Base-by-base conservation (phyloP, 139 green algal species). In the Monoraphidium neglectum region DNA sequence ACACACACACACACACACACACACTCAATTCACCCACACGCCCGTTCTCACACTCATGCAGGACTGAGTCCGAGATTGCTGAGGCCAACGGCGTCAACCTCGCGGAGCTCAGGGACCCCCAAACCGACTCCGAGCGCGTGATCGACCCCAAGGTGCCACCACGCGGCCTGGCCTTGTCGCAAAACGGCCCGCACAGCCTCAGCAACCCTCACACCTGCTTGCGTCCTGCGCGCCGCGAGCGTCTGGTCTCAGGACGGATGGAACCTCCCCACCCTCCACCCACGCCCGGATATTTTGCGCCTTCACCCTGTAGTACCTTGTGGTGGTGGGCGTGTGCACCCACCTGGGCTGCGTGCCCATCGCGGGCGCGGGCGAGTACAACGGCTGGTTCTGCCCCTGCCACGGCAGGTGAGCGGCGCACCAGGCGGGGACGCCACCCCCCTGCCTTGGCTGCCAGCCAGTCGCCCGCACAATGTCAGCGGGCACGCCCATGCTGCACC, bases 261-360 rank as follows among this genome's bases (percentile, higher is more conserved):
- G n/a, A n/a, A n/a, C n/a, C n/a, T n/a, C n/a, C n/a, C n/a, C n/a
- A n/a, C n/a, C n/a, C n/a, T n/a, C n/a, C n/a, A n/a, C n/a, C 61
- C 36, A 65, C 6, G 38, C 12, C 21, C 37, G 26, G 46, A 35
- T 68, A 35, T 37, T 18, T 15, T 12, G 40, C 36, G 46, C 16
- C 21, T 13, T 64, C 23, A 33, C 74, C 35, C 26, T 86, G 84
- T 88, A 99, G 90, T 99, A 97, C 94, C 82, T 99, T 66, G 93
- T 99, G 30, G 83, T 98, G n/a, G 77, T 99, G 32, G 97, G 97
- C 36, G 93, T 99, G 67, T 99, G 97, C 91, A 99, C 97, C 32
- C 97, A 99, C 85, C 85, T 99, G 77, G 97, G 97, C 18, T 99
- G 97, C 80, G 96, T 99, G 75, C 97, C 97, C 13, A 93, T 99